phyloP scores from a whole-genome alignment of 441 rosid genomes.

The Geranium incanum region DNA sequence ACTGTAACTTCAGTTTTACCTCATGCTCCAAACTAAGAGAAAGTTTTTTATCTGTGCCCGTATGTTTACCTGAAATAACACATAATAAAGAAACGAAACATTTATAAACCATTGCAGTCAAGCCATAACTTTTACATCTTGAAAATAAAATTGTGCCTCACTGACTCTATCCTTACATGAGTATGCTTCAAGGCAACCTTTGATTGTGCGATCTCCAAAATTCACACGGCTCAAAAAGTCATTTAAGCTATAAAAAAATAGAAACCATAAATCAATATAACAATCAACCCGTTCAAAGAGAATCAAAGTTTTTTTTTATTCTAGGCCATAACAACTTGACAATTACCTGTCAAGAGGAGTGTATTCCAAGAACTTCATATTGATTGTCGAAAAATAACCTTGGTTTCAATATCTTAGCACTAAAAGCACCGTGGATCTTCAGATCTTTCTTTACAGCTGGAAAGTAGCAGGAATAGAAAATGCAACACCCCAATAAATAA shows the following conservation, averaged over 20 bases:
- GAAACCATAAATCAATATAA: background rate
- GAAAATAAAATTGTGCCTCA: background rate
- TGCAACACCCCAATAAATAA: background rate
- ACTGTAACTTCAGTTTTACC: slow-evolving; percentile 31
- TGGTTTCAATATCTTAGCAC: background rate
- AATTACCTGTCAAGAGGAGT: slow-evolving; percentile 68
- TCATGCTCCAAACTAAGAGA: slow-evolving; percentile 90
- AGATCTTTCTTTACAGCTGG: background rate
- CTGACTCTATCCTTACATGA: slow-evolving; percentile 48
- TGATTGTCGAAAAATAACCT: background rate
- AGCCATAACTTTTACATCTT: background rate
- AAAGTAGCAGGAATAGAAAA: background rate
- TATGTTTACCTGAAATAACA: slow-evolving; percentile 62
- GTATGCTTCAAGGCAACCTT: slow-evolving; percentile 80
- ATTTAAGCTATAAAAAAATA: slow-evolving; percentile 47
- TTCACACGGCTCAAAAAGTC: slow-evolving; percentile 58
- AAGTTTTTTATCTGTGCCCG: slow-evolving; percentile 73
- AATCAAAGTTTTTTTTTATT: background rate
- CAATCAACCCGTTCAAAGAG: background rate
- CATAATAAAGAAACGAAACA: background rate
- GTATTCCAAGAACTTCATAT: slow-evolving; percentile 87
- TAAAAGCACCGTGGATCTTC: background rate
- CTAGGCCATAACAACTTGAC: background rate
- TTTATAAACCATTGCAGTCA: background rate
- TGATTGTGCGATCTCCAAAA: slow-evolving; percentile 70